phyloP scores from a whole-genome alignment of 176 grass and related monocot genomes.

The Juncus effusus region DNA sequence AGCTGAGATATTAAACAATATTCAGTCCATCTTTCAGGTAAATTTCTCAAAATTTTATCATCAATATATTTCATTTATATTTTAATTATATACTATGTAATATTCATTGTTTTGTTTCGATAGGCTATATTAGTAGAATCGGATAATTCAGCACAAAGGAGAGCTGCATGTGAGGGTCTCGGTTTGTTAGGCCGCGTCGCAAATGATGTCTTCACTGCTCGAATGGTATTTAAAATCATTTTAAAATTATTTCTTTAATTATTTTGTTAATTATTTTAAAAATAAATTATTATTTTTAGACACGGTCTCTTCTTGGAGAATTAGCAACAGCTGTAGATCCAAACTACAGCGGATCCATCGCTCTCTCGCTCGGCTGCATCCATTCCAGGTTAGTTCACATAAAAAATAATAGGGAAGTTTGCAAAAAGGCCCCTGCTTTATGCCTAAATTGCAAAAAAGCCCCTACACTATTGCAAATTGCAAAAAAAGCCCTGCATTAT shows the following conservation, averaged over 20 bases:
- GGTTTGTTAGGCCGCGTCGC: slow-evolving; percentile 77
- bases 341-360: slow-evolving; percentile 67
- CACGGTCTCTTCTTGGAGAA: slow-evolving; percentile 85
- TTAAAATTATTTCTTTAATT: background rate
- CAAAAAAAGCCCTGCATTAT: no score
- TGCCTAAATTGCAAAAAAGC: background rate
- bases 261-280: slow-evolving; percentile 30
- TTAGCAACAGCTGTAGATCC: slow-evolving; percentile 59
- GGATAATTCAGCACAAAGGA: slow-evolving; percentile 61
- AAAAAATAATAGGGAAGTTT: background rate
- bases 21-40: slow-evolving; percentile 84
- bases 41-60: background rate
- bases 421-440: background rate
- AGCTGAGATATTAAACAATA: slow-evolving; percentile 56
- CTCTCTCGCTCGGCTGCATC: slow-evolving; percentile 87
- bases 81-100: slow-evolving; percentile 10
- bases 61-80: background rate
- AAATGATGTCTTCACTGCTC: slow-evolving; percentile 86
- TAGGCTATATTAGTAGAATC: slow-evolving; percentile 69
- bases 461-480: background rate
- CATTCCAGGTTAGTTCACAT: slow-evolving; percentile 55
- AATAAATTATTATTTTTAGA: slow-evolving; percentile 30
- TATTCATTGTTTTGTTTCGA: slow-evolving; percentile 30
- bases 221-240: slow-evolving; percentile 53
- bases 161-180: slow-evolving; percentile 83